These are phyloP conservation scores for Pichia sp. DNA, from an alignment of 1,139 yeast genomes.

Conservation along the genomic window DNA sequence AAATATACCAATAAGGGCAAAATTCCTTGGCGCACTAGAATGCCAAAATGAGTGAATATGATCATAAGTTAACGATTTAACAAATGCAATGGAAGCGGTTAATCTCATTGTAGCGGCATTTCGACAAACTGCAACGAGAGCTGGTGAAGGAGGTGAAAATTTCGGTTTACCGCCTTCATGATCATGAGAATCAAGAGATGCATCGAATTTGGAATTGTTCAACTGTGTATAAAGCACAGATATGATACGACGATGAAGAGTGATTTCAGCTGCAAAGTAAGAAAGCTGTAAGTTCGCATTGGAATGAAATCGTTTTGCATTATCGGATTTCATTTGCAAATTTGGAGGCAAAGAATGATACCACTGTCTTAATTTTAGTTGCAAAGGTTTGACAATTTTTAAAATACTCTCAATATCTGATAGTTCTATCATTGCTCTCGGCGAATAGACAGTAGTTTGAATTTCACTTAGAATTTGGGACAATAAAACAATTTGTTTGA, in stretches of 20 bases:
- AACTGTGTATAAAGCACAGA: slow-evolving; percentile 35
- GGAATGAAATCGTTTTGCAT: slow-evolving; percentile 46
- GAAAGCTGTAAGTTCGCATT: slow-evolving; percentile 78
- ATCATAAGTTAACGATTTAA: slow-evolving; percentile 66
- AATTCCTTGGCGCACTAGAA: slow-evolving; percentile 66
- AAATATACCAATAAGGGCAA: slow-evolving; percentile 78
- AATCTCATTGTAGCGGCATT: slow-evolving; percentile 78
- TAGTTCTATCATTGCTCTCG: slow-evolving; percentile 52
- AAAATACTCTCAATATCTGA: slow-evolving; percentile 58
- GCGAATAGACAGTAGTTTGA: slow-evolving; percentile 60
- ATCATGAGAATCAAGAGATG: neutral
- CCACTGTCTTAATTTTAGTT: slow-evolving; percentile 73
- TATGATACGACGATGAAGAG: slow-evolving; percentile 74
- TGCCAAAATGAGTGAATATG: slow-evolving; percentile 89
- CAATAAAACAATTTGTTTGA: slow-evolving; percentile 61
- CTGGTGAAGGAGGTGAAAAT: slow-evolving; percentile 50
- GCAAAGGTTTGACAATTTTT: slow-evolving; percentile 76
- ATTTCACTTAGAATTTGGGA: slow-evolving; percentile 69
- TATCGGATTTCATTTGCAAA: slow-evolving; percentile 57
- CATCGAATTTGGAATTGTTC: neutral
- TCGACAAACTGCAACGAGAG: slow-evolving; percentile 64
- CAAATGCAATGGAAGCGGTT: slow-evolving; percentile 74
- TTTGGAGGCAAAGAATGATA: slow-evolving; percentile 68
- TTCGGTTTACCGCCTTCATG: neutral
- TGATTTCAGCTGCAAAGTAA: slow-evolving; percentile 81